A percentile compares a stretch with the other conserved stretches of the same genome.
Conservation (phyloP, 2,329 filamentous ascomycete genomes). For the Dryadomyces quercivorus region DNA sequence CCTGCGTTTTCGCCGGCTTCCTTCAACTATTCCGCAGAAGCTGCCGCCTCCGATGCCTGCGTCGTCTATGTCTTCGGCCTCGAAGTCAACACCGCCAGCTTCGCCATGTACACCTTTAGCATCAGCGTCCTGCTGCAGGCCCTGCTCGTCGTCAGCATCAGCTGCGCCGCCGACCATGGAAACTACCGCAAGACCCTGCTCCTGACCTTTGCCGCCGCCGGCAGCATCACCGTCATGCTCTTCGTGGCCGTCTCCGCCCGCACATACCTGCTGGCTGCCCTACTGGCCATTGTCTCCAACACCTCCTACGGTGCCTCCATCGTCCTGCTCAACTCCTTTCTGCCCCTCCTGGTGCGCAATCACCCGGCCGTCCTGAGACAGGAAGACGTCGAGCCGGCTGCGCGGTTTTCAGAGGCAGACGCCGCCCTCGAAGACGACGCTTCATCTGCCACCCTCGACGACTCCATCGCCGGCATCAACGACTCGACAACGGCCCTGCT, state of each 20-base stretch:
- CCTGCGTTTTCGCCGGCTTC: conserved; percentile 42
- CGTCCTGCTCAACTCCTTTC: conserved; percentile 87
- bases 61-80: conserved; percentile 70
- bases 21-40: neutral
- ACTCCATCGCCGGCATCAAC: neutral
- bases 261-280: conserved; percentile 66
- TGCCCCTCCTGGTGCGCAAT: conserved; percentile 80
- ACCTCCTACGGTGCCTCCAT: conserved; percentile 92
- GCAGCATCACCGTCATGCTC: conserved; percentile 73
- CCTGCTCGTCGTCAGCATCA: conserved; percentile 88
- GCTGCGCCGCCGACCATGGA: conserved; percentile 89
- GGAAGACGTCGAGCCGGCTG: neutral
- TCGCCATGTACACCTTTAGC: conserved; percentile 96
- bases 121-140: conserved; percentile 83
- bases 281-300: conserved; percentile 83
- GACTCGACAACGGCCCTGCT: conserved; percentile 35
- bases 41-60: conserved; percentile 53
- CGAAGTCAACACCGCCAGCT: conserved; percentile 90
- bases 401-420: neutral
- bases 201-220: conserved; percentile 70
- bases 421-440: conserved; percentile 15
- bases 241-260: conserved; percentile 69
- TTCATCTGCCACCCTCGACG: neutral
- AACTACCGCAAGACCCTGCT: conserved; percentile 82
- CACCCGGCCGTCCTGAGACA: conserved; percentile 42